Evolutionary conservation across 2,329 filamentous ascomycete species (phyloP).

Genomic region (Claviceps fusiformis): DNA sequence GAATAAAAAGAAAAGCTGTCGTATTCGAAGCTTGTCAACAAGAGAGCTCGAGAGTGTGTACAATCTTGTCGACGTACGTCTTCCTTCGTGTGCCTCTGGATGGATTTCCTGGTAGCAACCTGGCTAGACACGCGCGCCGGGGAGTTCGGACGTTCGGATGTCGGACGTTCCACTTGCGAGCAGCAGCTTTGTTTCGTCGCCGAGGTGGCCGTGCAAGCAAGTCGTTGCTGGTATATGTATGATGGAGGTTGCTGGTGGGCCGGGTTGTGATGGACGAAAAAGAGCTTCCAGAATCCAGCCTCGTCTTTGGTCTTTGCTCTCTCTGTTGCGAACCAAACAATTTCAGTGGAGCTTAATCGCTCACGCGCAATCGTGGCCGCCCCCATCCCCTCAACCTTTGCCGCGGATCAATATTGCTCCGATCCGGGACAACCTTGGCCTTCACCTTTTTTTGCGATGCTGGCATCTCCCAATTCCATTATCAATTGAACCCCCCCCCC

Average conservation of each 20-base stretch:
- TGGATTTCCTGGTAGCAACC: background rate
- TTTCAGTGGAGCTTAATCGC: background rate
- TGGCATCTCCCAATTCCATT: background rate
- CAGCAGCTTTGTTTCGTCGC: background rate
- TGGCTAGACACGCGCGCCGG: background rate
- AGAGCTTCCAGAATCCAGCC: slow-evolving; percentile 1
- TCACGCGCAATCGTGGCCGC: background rate
- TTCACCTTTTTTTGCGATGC: background rate
- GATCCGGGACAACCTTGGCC: slow-evolving; percentile 6
- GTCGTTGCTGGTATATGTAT: background rate
- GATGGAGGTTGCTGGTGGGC: background rate
- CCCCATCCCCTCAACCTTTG: background rate
- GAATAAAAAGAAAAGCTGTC: background rate
- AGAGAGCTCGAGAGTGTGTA: background rate
- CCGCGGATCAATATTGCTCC: slow-evolving; percentile 19
- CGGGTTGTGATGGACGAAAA: background rate
- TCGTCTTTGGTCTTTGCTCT: background rate
- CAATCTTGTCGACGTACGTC: background rate
- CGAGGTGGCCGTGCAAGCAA: background rate
- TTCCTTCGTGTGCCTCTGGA: background rate
- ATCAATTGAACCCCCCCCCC: background rate
- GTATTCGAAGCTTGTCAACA: background rate
- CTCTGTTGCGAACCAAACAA: background rate
- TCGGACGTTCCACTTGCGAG: background rate
- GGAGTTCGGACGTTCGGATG: background rate